phyloP scores from a whole-genome alignment of 2,329 filamentous ascomycete species.

The Hypomyces perniciosus region DNA sequence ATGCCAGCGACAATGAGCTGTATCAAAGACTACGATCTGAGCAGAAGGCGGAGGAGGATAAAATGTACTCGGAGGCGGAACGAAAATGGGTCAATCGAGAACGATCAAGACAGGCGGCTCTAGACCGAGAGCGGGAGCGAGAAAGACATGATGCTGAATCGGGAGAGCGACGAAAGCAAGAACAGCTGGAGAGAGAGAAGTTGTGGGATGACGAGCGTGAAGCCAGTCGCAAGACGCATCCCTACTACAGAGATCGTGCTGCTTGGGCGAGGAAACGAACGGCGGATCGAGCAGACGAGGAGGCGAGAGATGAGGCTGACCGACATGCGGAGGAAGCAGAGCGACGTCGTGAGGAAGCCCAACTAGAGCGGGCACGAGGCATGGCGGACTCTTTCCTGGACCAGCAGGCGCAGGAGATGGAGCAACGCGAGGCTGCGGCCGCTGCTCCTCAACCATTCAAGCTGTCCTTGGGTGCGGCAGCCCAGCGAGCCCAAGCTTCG shows the following conservation, averaged over 20 bases:
- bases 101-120: constrained; percentile 71
- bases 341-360: constrained; percentile 58
- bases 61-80: constrained; percentile 77
- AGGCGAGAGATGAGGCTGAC: constrained; percentile 74
- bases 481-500: constrained; percentile 62
- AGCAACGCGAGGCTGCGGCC: constrained; percentile 36
- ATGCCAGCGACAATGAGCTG: constrained; percentile 81
- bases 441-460: constrained; percentile 76
- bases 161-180: constrained; percentile 59
- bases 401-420: constrained; percentile 72
- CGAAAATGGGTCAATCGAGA: constrained; percentile 89
- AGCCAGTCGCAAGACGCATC: constrained; percentile 60
- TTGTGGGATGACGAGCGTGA: constrained; percentile 93
- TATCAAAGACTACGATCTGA: constrained; percentile 66
- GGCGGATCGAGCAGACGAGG: constrained; percentile 66
- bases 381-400: constrained; percentile 90
- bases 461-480: constrained; percentile 82
- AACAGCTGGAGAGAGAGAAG: constrained; percentile 56
- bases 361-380: constrained; percentile 71
- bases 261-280: constrained; percentile 79
- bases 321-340: constrained; percentile 73
- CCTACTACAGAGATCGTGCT: constrained; percentile 83
- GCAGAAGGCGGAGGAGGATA: constrained; percentile 69
- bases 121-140: constrained; percentile 77
- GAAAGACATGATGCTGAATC: constrained; percentile 69